A percentile compares a stretch with the other conserved stretches of the same genome.
Conservation (phyloP, 2,329 filamentous ascomycete genomes). For the Ceratocystis destructans region DNA sequence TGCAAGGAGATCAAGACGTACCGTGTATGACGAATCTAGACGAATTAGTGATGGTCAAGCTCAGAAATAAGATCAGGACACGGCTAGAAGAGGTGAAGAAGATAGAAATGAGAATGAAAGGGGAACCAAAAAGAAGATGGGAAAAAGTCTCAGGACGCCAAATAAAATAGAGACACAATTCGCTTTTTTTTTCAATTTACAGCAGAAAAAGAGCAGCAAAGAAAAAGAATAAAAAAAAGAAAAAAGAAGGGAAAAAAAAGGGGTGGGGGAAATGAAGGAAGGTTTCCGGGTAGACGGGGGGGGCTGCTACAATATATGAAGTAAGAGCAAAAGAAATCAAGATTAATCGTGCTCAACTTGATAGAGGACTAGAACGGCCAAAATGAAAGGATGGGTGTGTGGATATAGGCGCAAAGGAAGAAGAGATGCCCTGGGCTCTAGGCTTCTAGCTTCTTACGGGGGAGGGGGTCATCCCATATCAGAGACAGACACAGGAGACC, state of each 20-base stretch:
- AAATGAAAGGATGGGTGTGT: slow-evolving; percentile 1
- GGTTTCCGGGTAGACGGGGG: slow-evolving; percentile 5
- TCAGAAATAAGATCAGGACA: no score
- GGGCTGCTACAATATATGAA: slow-evolving; percentile 8
- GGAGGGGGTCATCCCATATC: slow-evolving; percentile 5
- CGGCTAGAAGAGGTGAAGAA: no score
- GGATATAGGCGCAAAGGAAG: not conserved
- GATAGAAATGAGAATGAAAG: no score
- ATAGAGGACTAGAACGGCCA: not conserved
- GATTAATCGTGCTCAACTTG: not conserved
- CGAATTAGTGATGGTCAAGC: not conserved
- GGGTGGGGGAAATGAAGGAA: not conserved
- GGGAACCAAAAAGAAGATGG: no score
- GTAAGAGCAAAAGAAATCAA: not conserved
- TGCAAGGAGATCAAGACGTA: not conserved
- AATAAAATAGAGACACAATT: no score
- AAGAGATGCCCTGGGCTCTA: not conserved
- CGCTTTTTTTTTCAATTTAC: no score
- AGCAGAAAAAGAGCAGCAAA: slow-evolving; percentile 8
- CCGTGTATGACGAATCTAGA: not conserved
- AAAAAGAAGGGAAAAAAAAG: slow-evolving; percentile 5
- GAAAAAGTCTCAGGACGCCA: no score
- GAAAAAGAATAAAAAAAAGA: not conserved
- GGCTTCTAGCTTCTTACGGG: not conserved
- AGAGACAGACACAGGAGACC: not conserved